These are phyloP conservation scores for Saturnispora saitoi DNA, from an alignment of 805 yeast species.

Conservation along the genomic window DNA sequence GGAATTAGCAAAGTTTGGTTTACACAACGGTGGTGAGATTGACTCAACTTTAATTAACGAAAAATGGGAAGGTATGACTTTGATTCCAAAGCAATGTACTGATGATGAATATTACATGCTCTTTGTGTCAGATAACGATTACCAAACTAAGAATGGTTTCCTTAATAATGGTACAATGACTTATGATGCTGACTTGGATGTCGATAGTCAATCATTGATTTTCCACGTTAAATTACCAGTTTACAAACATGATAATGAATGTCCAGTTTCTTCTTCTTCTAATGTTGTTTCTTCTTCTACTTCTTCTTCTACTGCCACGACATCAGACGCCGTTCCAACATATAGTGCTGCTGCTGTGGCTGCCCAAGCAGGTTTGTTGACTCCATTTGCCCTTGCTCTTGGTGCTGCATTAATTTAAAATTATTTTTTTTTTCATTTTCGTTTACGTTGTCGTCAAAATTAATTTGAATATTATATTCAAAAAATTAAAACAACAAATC, in stretches of 20 bases:
- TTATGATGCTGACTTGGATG: slow-evolving; percentile 22
- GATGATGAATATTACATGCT: slow-evolving; percentile 25
- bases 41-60: slow-evolving; percentile 23
- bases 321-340: neutral
- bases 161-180: slow-evolving; percentile 21
- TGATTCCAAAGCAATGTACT: slow-evolving; percentile 26
- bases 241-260: slow-evolving; percentile 10
- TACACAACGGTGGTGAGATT: slow-evolving; percentile 27
- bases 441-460: too few species aligned
- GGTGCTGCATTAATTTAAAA: neutral
- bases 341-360: neutral
- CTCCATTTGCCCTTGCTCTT: neutral
- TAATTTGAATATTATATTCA: too few species aligned
- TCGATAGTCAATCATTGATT: slow-evolving; percentile 27
- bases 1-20: slow-evolving; percentile 25
- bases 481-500: too few species aligned
- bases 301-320: neutral
- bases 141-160: slow-evolving; percentile 25
- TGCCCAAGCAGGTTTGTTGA: neutral
- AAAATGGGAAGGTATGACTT: slow-evolving; percentile 28
- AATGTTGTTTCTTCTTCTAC: neutral
- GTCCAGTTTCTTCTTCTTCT: slow-evolving; percentile 8
- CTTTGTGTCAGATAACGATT: slow-evolving; percentile 25
- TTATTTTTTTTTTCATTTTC: too few species aligned
- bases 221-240: slow-evolving; percentile 25